Conservation (phyloP, 2,329 filamentous ascomycete genomes). For the Colletotrichum tropicicola region DNA sequence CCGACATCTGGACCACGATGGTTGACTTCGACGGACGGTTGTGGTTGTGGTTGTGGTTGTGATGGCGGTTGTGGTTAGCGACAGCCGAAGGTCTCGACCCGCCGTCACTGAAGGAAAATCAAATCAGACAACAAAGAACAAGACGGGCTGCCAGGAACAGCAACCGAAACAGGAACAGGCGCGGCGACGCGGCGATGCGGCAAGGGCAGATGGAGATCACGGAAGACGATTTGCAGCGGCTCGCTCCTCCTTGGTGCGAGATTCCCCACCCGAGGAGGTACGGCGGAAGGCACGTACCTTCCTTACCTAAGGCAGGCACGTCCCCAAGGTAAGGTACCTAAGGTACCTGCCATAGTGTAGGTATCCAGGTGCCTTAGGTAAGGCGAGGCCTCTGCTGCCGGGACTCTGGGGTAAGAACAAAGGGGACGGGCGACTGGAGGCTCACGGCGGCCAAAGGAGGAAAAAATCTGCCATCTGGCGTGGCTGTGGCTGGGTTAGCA, state of each 20-base stretch:
- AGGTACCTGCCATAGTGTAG: neutral
- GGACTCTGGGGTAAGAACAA: conserved; percentile 26
- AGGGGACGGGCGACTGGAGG: neutral
- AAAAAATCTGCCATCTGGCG: conserved; percentile 3
- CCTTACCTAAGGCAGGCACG: too few relatives aligned
- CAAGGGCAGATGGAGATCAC: neutral
- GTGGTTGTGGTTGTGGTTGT: neutral
- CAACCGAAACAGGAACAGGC: neutral
- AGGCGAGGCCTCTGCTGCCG: neutral
- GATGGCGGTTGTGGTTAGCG: neutral
- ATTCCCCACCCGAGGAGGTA: too few relatives aligned
- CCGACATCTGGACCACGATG: neutral
- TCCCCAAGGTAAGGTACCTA: neutral
- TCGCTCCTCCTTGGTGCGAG: neutral
- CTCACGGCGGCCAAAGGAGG: neutral
- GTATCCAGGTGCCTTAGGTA: too few relatives aligned
- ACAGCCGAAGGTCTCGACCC: neutral
- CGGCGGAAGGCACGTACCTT: too few relatives aligned
- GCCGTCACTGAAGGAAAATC: neutral
- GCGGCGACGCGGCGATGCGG: neutral
- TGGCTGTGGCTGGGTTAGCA: conserved; percentile 24
- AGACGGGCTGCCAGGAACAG: neutral
- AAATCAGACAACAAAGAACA: conserved; percentile 16
- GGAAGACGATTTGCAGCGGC: conserved; percentile 3
- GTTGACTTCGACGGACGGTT: neutral